Percentiles rank a stretch among this genome's conserved stretches.
Conservation (phyloP, 306 rosid species). For the Pterocarpus macrocarpus region DNA sequence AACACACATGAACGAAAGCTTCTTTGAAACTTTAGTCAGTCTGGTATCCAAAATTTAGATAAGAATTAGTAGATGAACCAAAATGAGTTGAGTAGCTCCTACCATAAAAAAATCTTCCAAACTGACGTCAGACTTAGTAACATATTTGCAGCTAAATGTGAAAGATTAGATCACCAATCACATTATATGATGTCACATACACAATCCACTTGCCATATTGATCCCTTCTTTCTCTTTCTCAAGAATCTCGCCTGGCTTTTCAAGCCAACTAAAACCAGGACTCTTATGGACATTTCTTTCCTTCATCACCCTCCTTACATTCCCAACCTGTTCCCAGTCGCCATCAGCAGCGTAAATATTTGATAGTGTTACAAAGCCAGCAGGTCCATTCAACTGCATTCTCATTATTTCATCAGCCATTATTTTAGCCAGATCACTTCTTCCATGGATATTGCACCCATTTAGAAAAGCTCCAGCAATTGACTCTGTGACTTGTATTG, state of each 20-base stretch:
- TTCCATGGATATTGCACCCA: constrained; percentile 74
- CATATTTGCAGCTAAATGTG: constrained; percentile 20
- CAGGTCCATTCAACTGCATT: constrained; percentile 63
- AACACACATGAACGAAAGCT: not conserved
- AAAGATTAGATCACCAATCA: not conserved
- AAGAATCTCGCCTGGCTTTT: constrained; percentile 39
- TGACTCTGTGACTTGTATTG: constrained; percentile 60
- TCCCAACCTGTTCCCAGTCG: constrained; percentile 75
- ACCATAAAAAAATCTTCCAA: constrained; percentile 1
- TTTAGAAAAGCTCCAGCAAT: constrained; percentile 70
- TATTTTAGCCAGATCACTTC: constrained; percentile 66
- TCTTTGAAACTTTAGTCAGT: constrained; percentile 1
- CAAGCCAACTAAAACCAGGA: constrained; percentile 67
- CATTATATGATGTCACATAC: constrained; percentile 10
- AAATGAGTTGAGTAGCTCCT: constrained; percentile 21
- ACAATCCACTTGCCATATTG: not conserved
- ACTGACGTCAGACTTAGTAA: not conserved
- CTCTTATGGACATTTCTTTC: constrained; percentile 54
- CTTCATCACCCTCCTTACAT: constrained; percentile 67
- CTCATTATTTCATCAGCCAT: constrained; percentile 58
- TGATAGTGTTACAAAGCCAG: constrained; percentile 66
- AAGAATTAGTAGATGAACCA: constrained; percentile 12
- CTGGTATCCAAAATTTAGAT: not conserved
- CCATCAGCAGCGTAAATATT: constrained; percentile 76
- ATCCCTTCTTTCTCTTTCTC: constrained; percentile 22